Evolutionary conservation across 208 protist genomes (phyloP), one percentile per base, ranked within the genome.

Genomic region (Acanthamoeba divionensis): DNA sequence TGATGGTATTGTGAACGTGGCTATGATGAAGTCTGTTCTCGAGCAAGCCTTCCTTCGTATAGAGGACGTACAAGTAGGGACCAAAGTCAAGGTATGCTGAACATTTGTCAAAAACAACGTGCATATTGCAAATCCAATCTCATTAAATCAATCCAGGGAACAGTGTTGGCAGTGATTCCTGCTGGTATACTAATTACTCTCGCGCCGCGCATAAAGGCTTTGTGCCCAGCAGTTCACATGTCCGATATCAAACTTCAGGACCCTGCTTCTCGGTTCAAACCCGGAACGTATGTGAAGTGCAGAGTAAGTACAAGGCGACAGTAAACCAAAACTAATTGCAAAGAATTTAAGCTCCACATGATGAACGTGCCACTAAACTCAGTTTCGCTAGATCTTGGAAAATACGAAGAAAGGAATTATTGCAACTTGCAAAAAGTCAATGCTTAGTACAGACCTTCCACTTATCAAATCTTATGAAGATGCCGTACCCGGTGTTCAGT

Each of bases 391-490:
- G 36, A 41, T 41, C 36, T 41, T 82, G 45, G 71, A 82, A 15
- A 29, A 10, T 24, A 36, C 50, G 12, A 48, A 48, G 26, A 87
- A 69, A 41, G 54, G 44, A n/a, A 67, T 87, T 31, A 7, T 63
- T 18, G 79, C 67, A 6, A 87, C 79, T 0, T 87, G 50, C 79
- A 87, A 87, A 41, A 63, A 67, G 29, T 52, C 79, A 38, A 41
- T 87, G 8, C 55, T 87, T 38, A 55, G 36, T 24, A 69, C 79
- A 2, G 79, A 87, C 79, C 79, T 87, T 31, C 79, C 79, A 38
- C 26, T 67, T 26, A 87, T 87, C 33, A 63, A 38, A 36, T 87
- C 79, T 18, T 87, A 45, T 60, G 79, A 87, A 41, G 52, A 87
- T 6, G 79, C 57, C 31, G n/a, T 18, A 36, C 79, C 79, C 36